Evolutionary conservation across 805 yeast genomes (phyloP), one percentile per base, ranked within the genome.

Genomic region (Starmera caribaea): DNA sequence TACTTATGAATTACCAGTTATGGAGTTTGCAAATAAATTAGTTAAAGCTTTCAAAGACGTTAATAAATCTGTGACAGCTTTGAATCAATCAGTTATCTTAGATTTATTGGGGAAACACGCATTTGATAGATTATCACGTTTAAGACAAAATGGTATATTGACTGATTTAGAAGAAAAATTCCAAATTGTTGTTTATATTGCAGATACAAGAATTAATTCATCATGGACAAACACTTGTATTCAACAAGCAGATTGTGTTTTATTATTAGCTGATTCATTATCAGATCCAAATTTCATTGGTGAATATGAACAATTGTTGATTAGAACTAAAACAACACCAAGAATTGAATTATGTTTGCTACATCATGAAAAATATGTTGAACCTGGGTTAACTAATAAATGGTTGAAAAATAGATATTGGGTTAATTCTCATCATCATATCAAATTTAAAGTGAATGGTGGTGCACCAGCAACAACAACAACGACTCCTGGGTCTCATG

Each of bases 381-480:
- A 73, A 21, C 90, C 95, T 0, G 98, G 98, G 0, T 69, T 83
- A 8, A 88, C 97, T 0, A 77, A 78, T 35, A 67, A 69, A 37
- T 90, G 97, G 97, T 66, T 92, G 37, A 83, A 82, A 50, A 76
- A 75, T 43, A 66, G 98, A 45, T 72, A 79, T 2, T 92, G 97
- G 97, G 87, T 92, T 4, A 86, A 86, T 46, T 77, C 87, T 0
- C 96, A 90, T 54, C 97, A 92, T 56, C 97, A 90, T 57, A 74
- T 90, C 12, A 94, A 86, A 49, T 79, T 89, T 76, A 65, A 61
- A 26, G 52, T 66, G 15, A 45, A 51, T 0, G 49, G 55, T 15
- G 57, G 53, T 21, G 38, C 46, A 15, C 16, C 12, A 3, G 27
- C 40, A 3, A 14, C 35, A 4, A 24, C 21, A 38, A 30, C 26